Evolutionary conservation across 176 grass and related monocot species (phyloP).

Genomic region (Tillandsia leiboldiana): DNA sequence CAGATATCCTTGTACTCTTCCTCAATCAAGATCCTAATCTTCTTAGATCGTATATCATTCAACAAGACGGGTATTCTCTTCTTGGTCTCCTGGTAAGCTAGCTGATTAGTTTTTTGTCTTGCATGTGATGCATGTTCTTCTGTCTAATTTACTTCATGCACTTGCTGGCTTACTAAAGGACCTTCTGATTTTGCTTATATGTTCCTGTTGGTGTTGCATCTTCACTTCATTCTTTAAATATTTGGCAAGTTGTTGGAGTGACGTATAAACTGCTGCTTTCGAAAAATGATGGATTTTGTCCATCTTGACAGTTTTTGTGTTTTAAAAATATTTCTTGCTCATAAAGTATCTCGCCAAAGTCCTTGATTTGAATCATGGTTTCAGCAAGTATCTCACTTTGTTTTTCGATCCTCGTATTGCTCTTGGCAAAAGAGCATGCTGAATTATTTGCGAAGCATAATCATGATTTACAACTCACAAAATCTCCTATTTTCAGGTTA

Average conservation of each 20-base stretch:
- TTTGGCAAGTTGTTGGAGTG: neutral
- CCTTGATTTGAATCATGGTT: too few species aligned
- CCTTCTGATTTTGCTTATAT: neutral
- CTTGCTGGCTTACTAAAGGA: neutral
- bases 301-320: neutral
- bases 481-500: slow-evolving; percentile 51
- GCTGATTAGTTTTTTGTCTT: slow-evolving; percentile 8
- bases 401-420: too few species aligned
- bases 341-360: too few species aligned
- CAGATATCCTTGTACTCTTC: slow-evolving; percentile 65
- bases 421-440: neutral
- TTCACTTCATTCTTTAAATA: neutral
- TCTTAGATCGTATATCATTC: slow-evolving; percentile 48
- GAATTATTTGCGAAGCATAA: neutral
- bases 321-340: too few species aligned
- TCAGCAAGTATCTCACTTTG: too few species aligned
- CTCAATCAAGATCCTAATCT: slow-evolving; percentile 62
- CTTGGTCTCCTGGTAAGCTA: slow-evolving; percentile 68
- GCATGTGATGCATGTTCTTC: neutral
- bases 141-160: neutral
- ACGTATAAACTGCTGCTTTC: too few species aligned
- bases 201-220: neutral
- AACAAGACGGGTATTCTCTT: slow-evolving; percentile 67
- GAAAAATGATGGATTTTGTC: neutral
- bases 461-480: neutral